Base-by-base conservation (phyloP, 495 filamentous ascomycete genomes). In the Staphylotrichum longicolle region DNA sequence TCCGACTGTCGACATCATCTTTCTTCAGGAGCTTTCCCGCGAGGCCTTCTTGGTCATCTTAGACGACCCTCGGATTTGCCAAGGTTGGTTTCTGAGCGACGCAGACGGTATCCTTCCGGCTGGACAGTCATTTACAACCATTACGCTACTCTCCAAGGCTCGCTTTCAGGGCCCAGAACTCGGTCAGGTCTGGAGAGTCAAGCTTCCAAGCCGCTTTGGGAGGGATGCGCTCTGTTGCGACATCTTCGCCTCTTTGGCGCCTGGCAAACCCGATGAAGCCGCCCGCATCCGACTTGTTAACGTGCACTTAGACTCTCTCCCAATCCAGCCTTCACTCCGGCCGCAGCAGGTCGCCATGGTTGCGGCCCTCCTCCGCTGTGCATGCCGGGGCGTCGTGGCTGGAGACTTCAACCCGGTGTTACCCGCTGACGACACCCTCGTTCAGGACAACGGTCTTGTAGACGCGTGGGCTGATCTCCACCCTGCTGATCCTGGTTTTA, bases 391-490 rank as follows among this genome's bases (percentile, higher is more conserved):
- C 3, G 15, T 49, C 3, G 56, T 50, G 7, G 56, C 56, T 4
- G 45, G 45, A 0, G 56, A 58, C 12, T 58, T 58, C 34, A 58
- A 58, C 34, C 56, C 45, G 2, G 56, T 58, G 34, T 9, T 58
- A 15, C 45, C 56, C 34, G 45, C 7, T 1, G 56, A 50, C 32
- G 20, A 41, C 1, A 10, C 33, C 9, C 37, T 58, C 3, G 15
- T 58, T 1, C 7, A 32, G 7, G 15, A 41, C 8, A 58, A 50
- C 5, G 56, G 46, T 0, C 56, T 58, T 2, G 56, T 50, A 15
- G 56, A 58, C 12, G 45, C 45, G 9, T 58, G 56, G 44, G 41
- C 3, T 7, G 45, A 40, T 33, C 20, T 58, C 34, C n/a, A 9
- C 2, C 35, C 56, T 14, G 56, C 15, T 6, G 34, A 58, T 7